Evolutionary conservation across 1,284 basidiomycete species (phyloP).

Genomic region (Trichosporon coremiiforme): DNA sequence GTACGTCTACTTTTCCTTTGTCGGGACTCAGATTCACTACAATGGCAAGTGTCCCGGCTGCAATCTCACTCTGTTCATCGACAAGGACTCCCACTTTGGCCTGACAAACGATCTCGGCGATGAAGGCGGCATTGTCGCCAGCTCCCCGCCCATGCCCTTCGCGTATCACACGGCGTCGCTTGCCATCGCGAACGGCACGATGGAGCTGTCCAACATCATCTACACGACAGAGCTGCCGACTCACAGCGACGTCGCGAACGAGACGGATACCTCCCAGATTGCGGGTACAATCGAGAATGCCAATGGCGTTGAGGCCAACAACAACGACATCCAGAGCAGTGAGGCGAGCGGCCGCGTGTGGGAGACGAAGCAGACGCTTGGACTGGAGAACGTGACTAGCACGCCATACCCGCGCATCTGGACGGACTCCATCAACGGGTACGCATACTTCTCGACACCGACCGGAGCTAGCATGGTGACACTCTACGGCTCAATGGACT

Average conservation of each 20-base stretch:
- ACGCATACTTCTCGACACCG: background rate
- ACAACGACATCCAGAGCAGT: background rate
- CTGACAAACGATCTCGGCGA: background rate
- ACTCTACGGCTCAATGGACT: conserved; percentile 1
- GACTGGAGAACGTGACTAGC: background rate
- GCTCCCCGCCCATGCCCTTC: background rate
- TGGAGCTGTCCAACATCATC: background rate
- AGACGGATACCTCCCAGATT: background rate
- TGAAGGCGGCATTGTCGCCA: background rate
- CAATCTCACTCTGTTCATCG: background rate
- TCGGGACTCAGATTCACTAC: background rate
- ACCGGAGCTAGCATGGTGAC: background rate
- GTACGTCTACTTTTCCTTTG: background rate
- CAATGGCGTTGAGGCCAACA: background rate
- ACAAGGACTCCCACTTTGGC: background rate
- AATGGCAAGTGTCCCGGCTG: background rate
- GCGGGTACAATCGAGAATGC: background rate
- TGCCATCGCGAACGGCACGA: background rate
- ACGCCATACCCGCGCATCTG: background rate
- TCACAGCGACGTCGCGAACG: background rate
- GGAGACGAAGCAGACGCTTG: background rate
- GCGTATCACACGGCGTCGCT: background rate
- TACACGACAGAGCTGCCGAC: background rate
- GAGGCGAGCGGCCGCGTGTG: conserved; percentile 1
- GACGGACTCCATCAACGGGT: background rate